Conservation (phyloP, 2,329 filamentous ascomycete genomes). For the Trichoderma afroharzianum region DNA sequence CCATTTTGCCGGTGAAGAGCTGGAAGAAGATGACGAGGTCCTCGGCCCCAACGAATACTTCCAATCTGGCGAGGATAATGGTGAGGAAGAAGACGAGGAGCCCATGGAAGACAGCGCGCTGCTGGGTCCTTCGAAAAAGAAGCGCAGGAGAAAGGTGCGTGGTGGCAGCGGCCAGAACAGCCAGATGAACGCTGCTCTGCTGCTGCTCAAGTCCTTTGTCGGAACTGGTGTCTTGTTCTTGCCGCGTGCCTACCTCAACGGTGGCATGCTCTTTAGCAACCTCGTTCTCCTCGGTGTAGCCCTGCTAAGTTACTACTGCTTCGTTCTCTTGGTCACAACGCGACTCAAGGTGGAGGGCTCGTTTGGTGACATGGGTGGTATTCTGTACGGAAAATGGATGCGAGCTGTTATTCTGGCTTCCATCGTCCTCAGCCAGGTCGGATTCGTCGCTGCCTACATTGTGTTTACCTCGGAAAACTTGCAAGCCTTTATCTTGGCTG, state of each 20-base stretch:
- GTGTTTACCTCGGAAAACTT: conserved; percentile 96
- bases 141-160: conserved; percentile 72
- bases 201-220: conserved; percentile 95
- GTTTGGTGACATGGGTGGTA: conserved; percentile 93
- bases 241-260: conserved; percentile 88
- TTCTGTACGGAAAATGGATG: conserved; percentile 89
- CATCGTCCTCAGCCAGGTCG: conserved; percentile 92
- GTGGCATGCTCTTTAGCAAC: conserved; percentile 96
- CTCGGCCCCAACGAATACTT: conserved; percentile 89
- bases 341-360: conserved; percentile 85
- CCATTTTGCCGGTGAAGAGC: conserved; percentile 93
- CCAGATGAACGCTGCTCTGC: conserved; percentile 72
- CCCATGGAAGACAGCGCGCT: conserved; percentile 86
- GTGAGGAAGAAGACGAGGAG: conserved; percentile 64
- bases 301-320: conserved; percentile 90
- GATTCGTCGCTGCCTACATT: conserved; percentile 92
- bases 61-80: conserved; percentile 68
- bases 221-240: conserved; percentile 94
- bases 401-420: conserved; percentile 81
- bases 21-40: conserved; percentile 94
- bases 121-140: conserved; percentile 69
- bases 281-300: conserved; percentile 84
- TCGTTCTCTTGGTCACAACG: conserved; percentile 86
- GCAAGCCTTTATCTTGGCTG: conserved; percentile 89
- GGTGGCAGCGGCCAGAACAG: conserved; percentile 72